Conservation (phyloP, 2,329 filamentous ascomycete species). For the Aureobasidium sp. region DNA sequence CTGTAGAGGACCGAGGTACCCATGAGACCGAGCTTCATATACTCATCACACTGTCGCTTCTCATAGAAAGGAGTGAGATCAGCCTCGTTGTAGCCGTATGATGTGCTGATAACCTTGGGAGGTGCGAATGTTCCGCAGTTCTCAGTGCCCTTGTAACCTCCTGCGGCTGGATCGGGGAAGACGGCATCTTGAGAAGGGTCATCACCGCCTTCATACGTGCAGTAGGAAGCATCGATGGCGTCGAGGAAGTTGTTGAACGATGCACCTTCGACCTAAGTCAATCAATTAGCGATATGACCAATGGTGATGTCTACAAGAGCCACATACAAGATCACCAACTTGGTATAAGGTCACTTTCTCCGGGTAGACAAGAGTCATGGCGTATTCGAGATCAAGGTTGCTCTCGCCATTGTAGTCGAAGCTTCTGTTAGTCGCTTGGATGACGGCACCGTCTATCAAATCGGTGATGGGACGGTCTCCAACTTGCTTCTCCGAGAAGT, state of each 20-base stretch:
- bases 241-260: constrained; percentile 36
- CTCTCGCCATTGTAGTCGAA: constrained; percentile 41
- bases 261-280: constrained; percentile 23
- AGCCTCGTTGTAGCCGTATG: constrained; percentile 49
- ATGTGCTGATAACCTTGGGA: constrained; percentile 50
- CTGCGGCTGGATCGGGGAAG: constrained; percentile 29
- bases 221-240: constrained; percentile 41
- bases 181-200: constrained; percentile 33
- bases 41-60: constrained; percentile 48
- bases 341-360: constrained; percentile 47
- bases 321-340: constrained; percentile 30
- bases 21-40: constrained; percentile 50
- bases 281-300: not conserved
- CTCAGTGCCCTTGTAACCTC: constrained; percentile 35
- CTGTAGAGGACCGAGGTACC: constrained; percentile 47
- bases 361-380: constrained; percentile 47
- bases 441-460: constrained; percentile 29
- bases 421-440: constrained; percentile 34
- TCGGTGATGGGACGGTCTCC: constrained; percentile 27
- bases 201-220: constrained; percentile 36
- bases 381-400: constrained; percentile 49
- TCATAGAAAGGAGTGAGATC: constrained; percentile 44
- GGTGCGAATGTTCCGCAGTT: constrained; percentile 40
- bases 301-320: not conserved
- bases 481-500: constrained; percentile 27